phyloP scores from a whole-genome alignment of 345 rosid genomes.

The Acer yangbiense region DNA sequence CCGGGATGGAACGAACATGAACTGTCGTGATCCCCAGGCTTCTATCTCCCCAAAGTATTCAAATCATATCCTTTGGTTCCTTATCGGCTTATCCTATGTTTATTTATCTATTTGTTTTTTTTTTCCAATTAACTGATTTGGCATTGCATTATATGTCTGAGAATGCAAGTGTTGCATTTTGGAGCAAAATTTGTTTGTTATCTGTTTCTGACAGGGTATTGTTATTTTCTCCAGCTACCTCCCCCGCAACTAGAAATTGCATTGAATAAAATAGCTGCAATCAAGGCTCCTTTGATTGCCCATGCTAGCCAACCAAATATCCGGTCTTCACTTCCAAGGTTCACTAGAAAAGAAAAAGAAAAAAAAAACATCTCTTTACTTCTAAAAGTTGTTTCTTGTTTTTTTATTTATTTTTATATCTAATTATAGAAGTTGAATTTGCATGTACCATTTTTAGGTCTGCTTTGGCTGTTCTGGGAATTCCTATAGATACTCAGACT shows the following conservation, averaged over 20 bases:
- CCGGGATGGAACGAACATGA: not conserved
- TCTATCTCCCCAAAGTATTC: not conserved
- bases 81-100: not conserved
- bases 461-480: slow-evolving; percentile 73
- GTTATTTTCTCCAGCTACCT: slow-evolving; percentile 65
- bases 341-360: not conserved
- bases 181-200: not conserved
- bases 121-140: not conserved
- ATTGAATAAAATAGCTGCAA: slow-evolving; percentile 59
- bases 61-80: not conserved
- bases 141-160: not conserved
- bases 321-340: slow-evolving; percentile 88
- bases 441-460: slow-evolving; percentile 52
- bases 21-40: not conserved
- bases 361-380: not conserved
- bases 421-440: slow-evolving; percentile 17
- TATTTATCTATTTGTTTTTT: not conserved
- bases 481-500: slow-evolving; percentile 62
- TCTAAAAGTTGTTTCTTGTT: not conserved
- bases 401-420: not conserved
- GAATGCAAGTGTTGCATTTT: not conserved
- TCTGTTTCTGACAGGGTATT: slow-evolving; percentile 15
- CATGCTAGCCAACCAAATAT: slow-evolving; percentile 84
- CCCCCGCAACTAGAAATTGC: slow-evolving; percentile 92
- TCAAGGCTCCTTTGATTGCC: slow-evolving; percentile 78